These are phyloP conservation scores for Phytopythium kandeliae DNA, from an alignment of 352 stramenopile genomes.

Conservation along the genomic window DNA sequence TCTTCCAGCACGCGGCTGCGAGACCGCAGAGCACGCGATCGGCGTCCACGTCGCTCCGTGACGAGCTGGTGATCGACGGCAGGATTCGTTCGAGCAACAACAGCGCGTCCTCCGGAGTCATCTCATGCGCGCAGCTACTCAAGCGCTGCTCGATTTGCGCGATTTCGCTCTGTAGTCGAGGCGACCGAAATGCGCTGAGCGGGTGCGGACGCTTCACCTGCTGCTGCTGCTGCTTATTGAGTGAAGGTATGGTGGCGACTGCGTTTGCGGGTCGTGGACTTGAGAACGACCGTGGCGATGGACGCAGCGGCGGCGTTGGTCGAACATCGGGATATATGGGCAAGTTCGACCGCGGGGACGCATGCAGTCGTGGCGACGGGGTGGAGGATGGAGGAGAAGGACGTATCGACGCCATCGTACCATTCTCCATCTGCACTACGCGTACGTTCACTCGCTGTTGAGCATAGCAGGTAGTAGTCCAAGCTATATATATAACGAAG, in stretches of 20 bases:
- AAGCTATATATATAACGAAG: background rate
- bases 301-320: constrained; percentile 1
- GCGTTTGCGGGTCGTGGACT: background rate
- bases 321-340: background rate
- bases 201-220: background rate
- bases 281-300: background rate
- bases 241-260: background rate
- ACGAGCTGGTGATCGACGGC: background rate
- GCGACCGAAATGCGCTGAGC: constrained; percentile 20
- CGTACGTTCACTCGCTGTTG: background rate
- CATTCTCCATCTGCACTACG: background rate
- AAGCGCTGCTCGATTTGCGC: constrained; percentile 20
- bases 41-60: background rate
- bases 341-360: background rate
- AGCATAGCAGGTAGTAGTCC: too few relatives aligned
- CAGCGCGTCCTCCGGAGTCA: constrained; percentile 29
- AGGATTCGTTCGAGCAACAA: constrained; percentile 16
- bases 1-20: constrained; percentile 32
- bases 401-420: background rate
- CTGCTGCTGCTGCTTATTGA: background rate
- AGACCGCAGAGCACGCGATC: constrained; percentile 4
- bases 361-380: background rate
- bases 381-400: background rate
- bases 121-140: constrained; percentile 2
- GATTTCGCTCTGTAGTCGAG: constrained; percentile 24